Evolutionary conservation across 2,329 filamentous ascomycete species (phyloP), one percentile per base, ranked within the genome.

Genomic region (Clonostachys sp.): DNA sequence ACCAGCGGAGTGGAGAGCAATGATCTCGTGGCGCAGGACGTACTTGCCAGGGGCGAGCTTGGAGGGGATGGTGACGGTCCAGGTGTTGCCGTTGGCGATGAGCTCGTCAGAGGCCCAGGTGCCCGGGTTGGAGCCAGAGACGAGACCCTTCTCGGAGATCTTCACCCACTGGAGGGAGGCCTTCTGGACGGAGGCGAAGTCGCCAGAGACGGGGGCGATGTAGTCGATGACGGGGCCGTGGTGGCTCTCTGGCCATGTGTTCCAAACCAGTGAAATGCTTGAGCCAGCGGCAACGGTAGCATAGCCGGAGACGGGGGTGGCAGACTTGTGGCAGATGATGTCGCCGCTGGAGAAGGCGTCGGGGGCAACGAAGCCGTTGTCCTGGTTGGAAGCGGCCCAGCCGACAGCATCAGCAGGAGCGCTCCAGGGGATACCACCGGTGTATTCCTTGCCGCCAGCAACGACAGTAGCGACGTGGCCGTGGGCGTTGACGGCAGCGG

Each of bases 191-290:
- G 65, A 65, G 18, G 71, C 63, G 59, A 78, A 83, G 58, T 81
- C 75, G 30, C 71, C 74, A 17, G 50, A 51, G 43, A 72, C 68
- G 53, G 72, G 70, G 49, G 81, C 81, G 36, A 84, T 65, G 67
- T 84, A 84, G 59, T 75, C 75, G 53, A 83, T 72, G 54, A 84
- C 72, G 16, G 81, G 81, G 3, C 81, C 81, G 53, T 83, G 73
- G 67, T 88, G 75, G 47, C 72, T 76, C 10, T 76, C 70, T n/a
- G 84, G 83, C 84, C 84, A 88, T 14, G 69, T 68, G 49, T 73
- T 78, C 84, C 84, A 87, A 56, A 80, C 14, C 44, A 87, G 64
- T 68, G 54, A 87, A 61, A 9, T 24, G 24, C 70, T 71, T 52
- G 71, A 70, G 51, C 84, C 85, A 13, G 83, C 84, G n/a, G 72